phyloP scores from a whole-genome alignment of 108 stramenopile species.

The Asterionellopsis glacialis region DNA sequence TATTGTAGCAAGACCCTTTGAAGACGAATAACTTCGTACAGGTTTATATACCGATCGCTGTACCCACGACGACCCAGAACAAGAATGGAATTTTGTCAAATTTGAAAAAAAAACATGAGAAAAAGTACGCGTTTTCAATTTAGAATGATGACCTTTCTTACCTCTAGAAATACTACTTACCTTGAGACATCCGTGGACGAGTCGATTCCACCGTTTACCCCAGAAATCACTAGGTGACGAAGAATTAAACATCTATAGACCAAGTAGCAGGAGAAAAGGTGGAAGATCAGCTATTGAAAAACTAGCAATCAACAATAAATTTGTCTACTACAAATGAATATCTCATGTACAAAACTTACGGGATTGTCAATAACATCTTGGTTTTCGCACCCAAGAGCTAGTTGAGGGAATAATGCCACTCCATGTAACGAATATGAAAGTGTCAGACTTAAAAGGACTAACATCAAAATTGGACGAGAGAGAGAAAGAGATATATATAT shows the following conservation, averaged over 20 bases:
- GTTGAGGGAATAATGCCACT: neutral
- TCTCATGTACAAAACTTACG: too few relatives aligned
- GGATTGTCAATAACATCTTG: slow-evolving; percentile 2
- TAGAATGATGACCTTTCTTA: too few relatives aligned
- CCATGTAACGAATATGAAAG: slow-evolving; percentile 1
- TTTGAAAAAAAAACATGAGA: too few relatives aligned
- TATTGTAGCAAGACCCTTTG: slow-evolving; percentile 26
- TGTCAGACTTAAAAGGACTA: neutral
- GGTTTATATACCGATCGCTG: slow-evolving; percentile 42
- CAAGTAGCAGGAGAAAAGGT: too few relatives aligned
- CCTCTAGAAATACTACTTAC: too few relatives aligned
- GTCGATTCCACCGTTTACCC: slow-evolving; percentile 50
- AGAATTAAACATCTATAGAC: neutral
- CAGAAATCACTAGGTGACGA: slow-evolving; percentile 43
- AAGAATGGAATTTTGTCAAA: too few relatives aligned
- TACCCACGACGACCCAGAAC: too few relatives aligned
- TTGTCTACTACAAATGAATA: too few relatives aligned
- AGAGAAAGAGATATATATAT: neutral
- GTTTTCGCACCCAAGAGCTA: neutral
- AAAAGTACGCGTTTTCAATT: too few relatives aligned
- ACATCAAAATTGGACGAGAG: slow-evolving; percentile 1
- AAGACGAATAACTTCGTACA: slow-evolving; percentile 14
- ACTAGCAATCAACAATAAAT: too few relatives aligned
- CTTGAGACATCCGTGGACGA: slow-evolving; percentile 34
- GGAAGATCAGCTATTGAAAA: too few relatives aligned